Base-by-base conservation (phyloP, 257 asterid species). In the Forsythia suspensa region DNA sequence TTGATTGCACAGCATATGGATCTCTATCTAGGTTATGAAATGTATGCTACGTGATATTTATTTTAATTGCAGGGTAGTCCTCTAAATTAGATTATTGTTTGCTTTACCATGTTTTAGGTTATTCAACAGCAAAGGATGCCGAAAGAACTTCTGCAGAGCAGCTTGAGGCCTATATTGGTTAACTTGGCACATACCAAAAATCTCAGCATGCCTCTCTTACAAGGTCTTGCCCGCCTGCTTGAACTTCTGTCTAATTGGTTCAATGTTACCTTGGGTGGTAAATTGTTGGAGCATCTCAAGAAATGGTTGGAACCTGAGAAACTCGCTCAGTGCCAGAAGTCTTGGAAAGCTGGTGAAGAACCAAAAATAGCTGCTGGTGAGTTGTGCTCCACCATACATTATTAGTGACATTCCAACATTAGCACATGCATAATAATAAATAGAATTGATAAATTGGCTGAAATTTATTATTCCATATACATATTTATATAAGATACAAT, bases 311-410 rank as follows among this genome's bases (percentile, higher is more conserved):
- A 96, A 85, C 99, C 99, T 79, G 99, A 96, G 79, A 96, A 96
- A 82, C 97, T 96, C 55, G 98, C 96, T 13, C 91, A 74, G 89
- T 86, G 94, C 80, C 99, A 92, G 88, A 96, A 96, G 87, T 83
- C 97, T n/a, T 96, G 99, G 99, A 96, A 96, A 90, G 93, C 99
- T 87, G 99, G 99, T 39, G 99, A 96, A 89, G 99, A 96, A 82
- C 99, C 99, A 68, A 96, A 96, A 88, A 92, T 96, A 81, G 99
- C 99, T 80, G 95, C 99, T 85, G 99, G 99, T 94, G 84, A 83
- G 91, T 24, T 51, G 46, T 72, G 73, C 74, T 77, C 68, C 34
- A 57, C 36, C 76, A 74, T 59, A 71, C 55, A 73, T 79, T 80
- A 73, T 66, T 78, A 75, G 77, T 65, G 78, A 34, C 77, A 77